Base-by-base conservation (phyloP, 805 yeast species). In the Zygosaccharomyces lentus region DNA sequence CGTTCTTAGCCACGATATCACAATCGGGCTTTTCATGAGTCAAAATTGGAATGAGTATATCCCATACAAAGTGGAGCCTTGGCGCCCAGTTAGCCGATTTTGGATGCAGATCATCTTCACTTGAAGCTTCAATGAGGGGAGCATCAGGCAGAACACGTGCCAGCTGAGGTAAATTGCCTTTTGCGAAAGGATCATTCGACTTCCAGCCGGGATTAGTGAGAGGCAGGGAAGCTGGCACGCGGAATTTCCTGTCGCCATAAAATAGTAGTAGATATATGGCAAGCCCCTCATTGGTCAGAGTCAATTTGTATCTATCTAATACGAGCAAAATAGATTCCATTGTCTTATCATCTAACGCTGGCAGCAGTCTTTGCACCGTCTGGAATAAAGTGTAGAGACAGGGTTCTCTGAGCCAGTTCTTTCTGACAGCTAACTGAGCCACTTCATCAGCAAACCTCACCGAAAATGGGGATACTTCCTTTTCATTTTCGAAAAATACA, bases 401-500 rank as follows among this genome's bases (percentile, higher is more conserved):
- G 3, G 95, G 80, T 65, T 91, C 96, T 49, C 95, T 72, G 34
- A 90, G 76, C 97, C 97, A 90, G 1, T 86, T 77, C 62, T 90
- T 91, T 29, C 69, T 53, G 10, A 70, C 62, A 0, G 95, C 76
- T 45, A 90, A 69, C 19, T 76, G 79, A 4, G 87, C 61, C 30
- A 85, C 56, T 25, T 69, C 61, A 4, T 70, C 66, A 23, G 78
- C 62, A 37, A 82, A 75, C 9, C 65, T 61, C 13, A 58, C 49
- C 41, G 72, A 67, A 38, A 73, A 71, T 2, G 57, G 62, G 1
- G 57, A 35, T 10, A 53, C 48, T 1, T 48, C 30, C 4, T 58
- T 51, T 6, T 67, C 53, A 12, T 51, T 49, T 12, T 58, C 52
- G 6, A 78, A 51, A 9, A 66, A 66, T 24, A 58, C 38, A 19